phyloP scores from a whole-genome alignment of 1,139 yeast genomes.

The Candida labiduridarum region DNA sequence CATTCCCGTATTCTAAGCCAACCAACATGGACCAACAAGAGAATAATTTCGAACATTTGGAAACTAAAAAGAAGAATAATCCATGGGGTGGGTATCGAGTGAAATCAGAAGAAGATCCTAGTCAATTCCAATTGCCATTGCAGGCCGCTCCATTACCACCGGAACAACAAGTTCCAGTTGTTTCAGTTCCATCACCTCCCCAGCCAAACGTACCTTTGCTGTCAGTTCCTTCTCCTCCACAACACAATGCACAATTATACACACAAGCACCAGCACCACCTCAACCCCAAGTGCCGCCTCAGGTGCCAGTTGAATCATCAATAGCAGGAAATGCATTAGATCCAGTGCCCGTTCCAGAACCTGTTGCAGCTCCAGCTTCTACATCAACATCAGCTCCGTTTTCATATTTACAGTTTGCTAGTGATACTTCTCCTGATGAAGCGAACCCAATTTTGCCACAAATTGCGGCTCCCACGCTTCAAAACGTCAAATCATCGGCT shows the following conservation, averaged over 20 bases:
- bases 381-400: not conserved
- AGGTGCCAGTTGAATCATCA: not conserved
- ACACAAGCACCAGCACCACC: not conserved
- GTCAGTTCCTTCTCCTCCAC: not conserved
- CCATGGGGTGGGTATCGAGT: slow-evolving; percentile 30
- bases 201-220: not conserved
- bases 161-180: not conserved
- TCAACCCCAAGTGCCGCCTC: not conserved
- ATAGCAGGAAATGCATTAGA: too few relatives aligned
- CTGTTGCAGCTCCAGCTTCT: not conserved
- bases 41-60: slow-evolving; percentile 7
- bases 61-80: slow-evolving; percentile 19
- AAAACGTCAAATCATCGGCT: slow-evolving; percentile 8
- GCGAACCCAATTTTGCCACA: not conserved
- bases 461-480: not conserved
- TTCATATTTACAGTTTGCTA: not conserved
- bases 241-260: not conserved
- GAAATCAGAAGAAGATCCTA: not conserved
- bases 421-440: not conserved
- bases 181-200: not conserved
- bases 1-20: slow-evolving; percentile 14
- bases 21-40: slow-evolving; percentile 13
- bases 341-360: not conserved
- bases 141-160: not conserved
- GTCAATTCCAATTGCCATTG: not conserved